Evolutionary conservation across 305 asterid genomes (phyloP).

Genomic region (Rubia peregrina): DNA sequence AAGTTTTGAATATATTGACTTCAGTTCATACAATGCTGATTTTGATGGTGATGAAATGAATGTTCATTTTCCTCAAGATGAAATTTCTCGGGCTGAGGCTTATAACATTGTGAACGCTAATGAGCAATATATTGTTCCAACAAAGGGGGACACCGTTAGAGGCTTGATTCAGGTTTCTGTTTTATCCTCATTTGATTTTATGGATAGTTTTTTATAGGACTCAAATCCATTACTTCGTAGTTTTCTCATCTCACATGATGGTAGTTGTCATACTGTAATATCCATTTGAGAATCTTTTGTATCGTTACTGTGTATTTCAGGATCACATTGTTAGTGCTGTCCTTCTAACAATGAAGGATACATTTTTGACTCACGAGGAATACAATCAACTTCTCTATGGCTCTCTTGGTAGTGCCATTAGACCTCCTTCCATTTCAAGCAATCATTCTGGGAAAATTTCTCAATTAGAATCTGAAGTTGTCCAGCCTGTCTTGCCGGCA

Average conservation of each 20-base stretch:
- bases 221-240: neutral
- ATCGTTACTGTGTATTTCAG: constrained; percentile 32
- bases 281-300: neutral
- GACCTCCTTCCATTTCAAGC: constrained; percentile 32
- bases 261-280: constrained; percentile 4
- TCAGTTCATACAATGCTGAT: constrained; percentile 96
- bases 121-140: constrained; percentile 95
- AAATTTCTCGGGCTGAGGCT: constrained; percentile 99
- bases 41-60: constrained; percentile 99
- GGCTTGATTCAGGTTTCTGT: constrained; percentile 89
- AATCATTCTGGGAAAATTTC: constrained; percentile 43
- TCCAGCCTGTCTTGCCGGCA: constrained; percentile 63
- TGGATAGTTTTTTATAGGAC: neutral
- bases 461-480: constrained; percentile 48
- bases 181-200: constrained; percentile 12
- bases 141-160: constrained; percentile 95
- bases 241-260: constrained; percentile 12
- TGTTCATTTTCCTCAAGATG: constrained; percentile 99
- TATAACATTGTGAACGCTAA: constrained; percentile 92
- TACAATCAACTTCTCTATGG: constrained; percentile 90
- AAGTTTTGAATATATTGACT: constrained; percentile 22
- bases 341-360: constrained; percentile 79
- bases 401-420: constrained; percentile 61
- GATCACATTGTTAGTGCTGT: constrained; percentile 92
- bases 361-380: constrained; percentile 69